Base-by-base conservation (phyloP, 345 rosid genomes). In the Gynandropsis gynandra region DNA sequence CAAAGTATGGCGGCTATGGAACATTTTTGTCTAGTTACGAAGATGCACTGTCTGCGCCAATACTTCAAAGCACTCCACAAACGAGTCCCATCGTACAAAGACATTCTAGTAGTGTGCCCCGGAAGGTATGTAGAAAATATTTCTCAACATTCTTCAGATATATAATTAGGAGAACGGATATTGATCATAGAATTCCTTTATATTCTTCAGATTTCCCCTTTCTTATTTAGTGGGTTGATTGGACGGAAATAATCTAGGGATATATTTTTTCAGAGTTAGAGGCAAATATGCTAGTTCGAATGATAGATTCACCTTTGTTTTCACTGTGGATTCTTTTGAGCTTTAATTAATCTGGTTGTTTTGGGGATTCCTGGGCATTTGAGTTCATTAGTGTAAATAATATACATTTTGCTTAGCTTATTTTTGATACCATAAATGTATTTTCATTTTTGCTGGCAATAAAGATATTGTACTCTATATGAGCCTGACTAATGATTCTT, bases 21-120 rank as follows among this genome's bases (percentile, higher is more conserved):
- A 75, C 95, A 16, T 89, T 89, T 74, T 70, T 89, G 70, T 80
- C 76, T 47, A 34, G 70, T 38, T 52, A 74, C 56, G 75, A 68
- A 45, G 63, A 72, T 27, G 57, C 61, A 1, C 59, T 70, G 27
- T 51, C 64, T 9, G 38, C 24, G 59, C 54, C 58, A 43, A 48
- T 72, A 52, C 58, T 21, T 62, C 70, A 70, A 65, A 72, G 63
- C 59, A 63, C 62, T 70, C 66, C 70, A 42, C 47, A 51, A 9
- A 70, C 53, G 47, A 68, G 60, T 52, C 67, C 46, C 45, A 33
- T 46, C 45, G 35, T 43, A 46, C 52, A 37, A 65, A 72, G 50
- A 59, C 65, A 73, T 59, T 54, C 60, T 41, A 61, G 63, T 47
- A 64, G 37, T 58, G 47, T 64, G 29, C 68, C 76, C 13, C 27